Base-by-base conservation (phyloP, 768 basidiomycete species). In the Russula brevipes region DNA sequence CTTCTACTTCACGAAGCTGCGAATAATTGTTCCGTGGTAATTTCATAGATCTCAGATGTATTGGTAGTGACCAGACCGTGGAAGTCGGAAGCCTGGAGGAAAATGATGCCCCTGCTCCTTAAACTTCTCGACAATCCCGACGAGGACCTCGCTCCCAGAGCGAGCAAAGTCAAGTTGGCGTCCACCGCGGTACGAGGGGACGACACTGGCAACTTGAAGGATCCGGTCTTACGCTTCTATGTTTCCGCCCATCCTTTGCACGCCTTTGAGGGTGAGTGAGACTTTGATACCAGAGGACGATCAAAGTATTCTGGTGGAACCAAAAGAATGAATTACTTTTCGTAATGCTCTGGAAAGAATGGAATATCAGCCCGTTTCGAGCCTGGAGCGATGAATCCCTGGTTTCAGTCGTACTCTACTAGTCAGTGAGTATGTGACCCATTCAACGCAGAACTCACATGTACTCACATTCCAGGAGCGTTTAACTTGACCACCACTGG, bases 381-480 rank as follows among this genome's bases (percentile, higher is more conserved):
- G 2, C 86, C 82, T 0, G 96, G 94, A 71, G 98, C 97, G 67
- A 98, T 98, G 75, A 99, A 99, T 1, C 91, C 90, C 85, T 94
- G 60, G 4, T 7, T 35, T 57, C 35, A 24, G 33, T 36, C 31
- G 17, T 36, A 31, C n/a, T n/a, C n/a, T n/a, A n/a, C n/a, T n/a
- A n/a, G 46, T 61, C 41, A 46, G 46, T 5, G 36, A 16, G 14
- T 39, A 5, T 17, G 12, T 19, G n/a, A 19, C 35, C n/a, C 4
- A 19, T 30, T 12, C 24, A 54, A 42, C 3, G n/a, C n/a, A n/a
- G n/a, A n/a, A n/a, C n/a, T n/a, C n/a, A 14, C 2, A 30, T 24
- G 31, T n/a, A 73, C 86, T 60, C 74, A 89, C 90, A 61, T 88
- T 91, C 72, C 97, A 91, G 57, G 89, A 86, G 47, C 89, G 84